Evolutionary conservation across 2,329 filamentous ascomycete genomes (phyloP), one percentile per base, ranked within the genome.

Genomic region (Escovopsis weberi): DNA sequence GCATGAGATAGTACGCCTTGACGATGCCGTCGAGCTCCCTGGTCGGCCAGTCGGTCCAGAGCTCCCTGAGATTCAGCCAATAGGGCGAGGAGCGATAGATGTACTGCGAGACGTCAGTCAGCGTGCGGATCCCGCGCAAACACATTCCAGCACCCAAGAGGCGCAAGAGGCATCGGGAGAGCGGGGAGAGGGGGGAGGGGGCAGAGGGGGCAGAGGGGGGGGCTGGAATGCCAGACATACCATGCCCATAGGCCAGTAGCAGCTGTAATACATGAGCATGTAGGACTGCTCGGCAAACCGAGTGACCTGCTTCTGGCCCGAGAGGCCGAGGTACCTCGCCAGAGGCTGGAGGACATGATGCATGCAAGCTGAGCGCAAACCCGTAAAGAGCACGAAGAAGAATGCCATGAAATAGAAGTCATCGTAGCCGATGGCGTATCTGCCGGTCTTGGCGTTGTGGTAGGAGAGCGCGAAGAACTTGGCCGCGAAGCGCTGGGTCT

Each of bases 231-330:
- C 28, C 6, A 10, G 12, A 64, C 80, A 53, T 69, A 93, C 85
- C 70, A 91, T 72, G 51, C 89, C 91, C 48, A 91, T 66, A 10
- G 77, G 71, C 82, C 85, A 95, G 58, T 87, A 88, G 44, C 80
- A 65, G 38, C 67, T 67, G 61, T 88, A 89, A 65, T 95, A 95
- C 40, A 89, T 62, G 44, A 91, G 65, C 57, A 94, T 70, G 85
- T 88, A 96, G 38, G 80, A 85, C 65, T 98, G 91, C 65, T 98
- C 91, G 47, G 86, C 85, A 63, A 96, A 93, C 46, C 89, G 75
- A 38, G 84, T 77, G 44, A 81, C 68, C 39, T 78, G 77, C 65
- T 94, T 95, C 57, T 68, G 70, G 55, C 80, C 82, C 51, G 73
- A 70, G 52, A 95, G 74, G 33, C 89, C 88, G 49, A 74, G 72